Evolutionary conservation across 2,329 filamentous ascomycete genomes (phyloP).

Genomic region (Tolypocladium endophyticum): DNA sequence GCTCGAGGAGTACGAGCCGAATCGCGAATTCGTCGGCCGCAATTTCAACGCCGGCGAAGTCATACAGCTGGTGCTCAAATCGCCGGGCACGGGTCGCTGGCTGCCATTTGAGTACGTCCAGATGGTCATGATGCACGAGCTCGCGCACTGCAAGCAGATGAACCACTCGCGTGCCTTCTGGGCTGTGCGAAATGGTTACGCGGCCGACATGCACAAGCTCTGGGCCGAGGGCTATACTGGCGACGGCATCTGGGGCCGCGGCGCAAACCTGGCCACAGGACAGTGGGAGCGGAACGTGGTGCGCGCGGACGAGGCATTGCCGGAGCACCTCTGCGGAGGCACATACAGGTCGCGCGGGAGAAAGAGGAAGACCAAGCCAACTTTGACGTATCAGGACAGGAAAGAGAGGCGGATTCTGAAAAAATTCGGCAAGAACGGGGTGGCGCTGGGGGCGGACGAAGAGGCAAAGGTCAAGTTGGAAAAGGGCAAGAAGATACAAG

Average conservation of each 20-base stretch:
- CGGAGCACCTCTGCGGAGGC: conserved; percentile 70
- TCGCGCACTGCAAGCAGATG: conserved; percentile 86
- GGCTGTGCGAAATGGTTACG: conserved; percentile 65
- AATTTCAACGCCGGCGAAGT: conserved; percentile 89
- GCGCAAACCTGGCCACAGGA: conserved; percentile 51
- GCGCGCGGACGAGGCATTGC: conserved; percentile 43
- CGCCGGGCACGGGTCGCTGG: conserved; percentile 55
- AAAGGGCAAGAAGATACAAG: conserved; percentile 48
- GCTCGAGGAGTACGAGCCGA: conserved; percentile 73
- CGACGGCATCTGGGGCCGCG: conserved; percentile 75
- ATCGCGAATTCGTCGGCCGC: conserved; percentile 73
- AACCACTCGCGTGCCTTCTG: conserved; percentile 78
- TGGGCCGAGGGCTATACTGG: conserved; percentile 65
- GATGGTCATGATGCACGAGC: conserved; percentile 93
- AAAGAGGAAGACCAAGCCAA: conserved; percentile 42
- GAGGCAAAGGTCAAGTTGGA: conserved; percentile 55
- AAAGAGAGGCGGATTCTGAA: conserved; percentile 62
- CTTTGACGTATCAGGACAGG: conserved; percentile 57
- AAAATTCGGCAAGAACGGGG: conserved; percentile 66
- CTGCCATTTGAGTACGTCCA: conserved; percentile 75
- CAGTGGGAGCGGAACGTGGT: conserved; percentile 45
- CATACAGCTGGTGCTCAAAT: conserved; percentile 72
- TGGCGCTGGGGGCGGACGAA: conserved; percentile 60
- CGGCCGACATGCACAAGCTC: conserved; percentile 57
- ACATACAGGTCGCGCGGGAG: conserved; percentile 56